Conservation (phyloP, 108 stramenopile species). For the Chaetoceros tenuissimus region DNA sequence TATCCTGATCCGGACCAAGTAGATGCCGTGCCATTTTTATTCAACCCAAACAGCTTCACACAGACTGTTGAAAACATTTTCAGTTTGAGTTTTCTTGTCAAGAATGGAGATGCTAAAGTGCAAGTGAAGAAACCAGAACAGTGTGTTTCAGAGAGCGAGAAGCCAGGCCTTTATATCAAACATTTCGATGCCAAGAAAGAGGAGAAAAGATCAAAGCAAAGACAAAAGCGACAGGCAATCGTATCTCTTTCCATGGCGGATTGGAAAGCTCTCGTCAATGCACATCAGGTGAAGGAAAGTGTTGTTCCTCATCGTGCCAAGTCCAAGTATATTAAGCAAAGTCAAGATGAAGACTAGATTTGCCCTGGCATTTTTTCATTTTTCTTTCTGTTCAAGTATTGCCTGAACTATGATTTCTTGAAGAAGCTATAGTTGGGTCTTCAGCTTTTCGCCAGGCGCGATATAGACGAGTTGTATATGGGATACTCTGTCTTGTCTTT, state of each 20-base stretch:
- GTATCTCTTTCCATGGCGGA: conserved; percentile 66
- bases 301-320: conserved; percentile 51
- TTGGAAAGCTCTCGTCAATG: conserved; percentile 57
- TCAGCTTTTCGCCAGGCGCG: too few species aligned
- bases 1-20: conserved; percentile 29
- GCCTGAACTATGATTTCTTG: too few species aligned
- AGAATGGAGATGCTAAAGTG: conserved; percentile 33
- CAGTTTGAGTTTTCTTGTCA: conserved; percentile 72
- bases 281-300: conserved; percentile 41
- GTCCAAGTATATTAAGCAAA: too few species aligned
- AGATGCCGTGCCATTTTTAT: conserved; percentile 43
- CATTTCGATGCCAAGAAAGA: neutral
- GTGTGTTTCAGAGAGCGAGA: conserved; percentile 2
- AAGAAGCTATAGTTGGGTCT: too few species aligned
- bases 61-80: conserved; percentile 89
- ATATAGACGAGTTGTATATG: too few species aligned
- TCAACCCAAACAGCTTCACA: conserved; percentile 80
- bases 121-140: conserved; percentile 10
- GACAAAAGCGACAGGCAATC: conserved; percentile 48
- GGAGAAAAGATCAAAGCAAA: neutral
- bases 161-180: conserved; percentile 15
- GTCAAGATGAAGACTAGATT: too few species aligned
- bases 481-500: too few species aligned
- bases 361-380: too few species aligned
- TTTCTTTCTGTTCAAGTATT: too few species aligned